phyloP scores from a whole-genome alignment of 2,329 filamentous ascomycete species.

The Curvularia lunata region DNA sequence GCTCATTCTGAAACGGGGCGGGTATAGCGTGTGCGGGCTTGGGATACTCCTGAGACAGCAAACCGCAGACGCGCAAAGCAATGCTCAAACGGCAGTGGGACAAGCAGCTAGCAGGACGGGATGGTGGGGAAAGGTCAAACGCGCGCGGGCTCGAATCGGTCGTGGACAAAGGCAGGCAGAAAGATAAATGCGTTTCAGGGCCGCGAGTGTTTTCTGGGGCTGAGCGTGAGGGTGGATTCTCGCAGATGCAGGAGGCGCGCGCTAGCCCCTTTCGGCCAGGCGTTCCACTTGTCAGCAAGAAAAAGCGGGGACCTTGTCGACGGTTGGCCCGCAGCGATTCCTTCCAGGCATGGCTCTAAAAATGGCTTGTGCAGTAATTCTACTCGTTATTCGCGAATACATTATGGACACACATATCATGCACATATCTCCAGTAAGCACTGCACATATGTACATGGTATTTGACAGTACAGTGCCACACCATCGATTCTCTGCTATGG shows the following conservation, averaged over 20 bases:
- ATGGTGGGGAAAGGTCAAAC: slow-evolving; percentile 15
- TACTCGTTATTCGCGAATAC: no score
- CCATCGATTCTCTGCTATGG: no score
- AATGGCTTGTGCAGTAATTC: slow-evolving; percentile 21
- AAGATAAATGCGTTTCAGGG: slow-evolving; percentile 25
- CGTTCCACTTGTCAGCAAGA: slow-evolving; percentile 4
- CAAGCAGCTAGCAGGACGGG: neutral
- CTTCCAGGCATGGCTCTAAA: slow-evolving; percentile 20
- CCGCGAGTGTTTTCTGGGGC: slow-evolving; percentile 21
- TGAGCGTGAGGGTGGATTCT: slow-evolving; percentile 17
- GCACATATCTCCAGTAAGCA: neutral
- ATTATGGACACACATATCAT: no score
- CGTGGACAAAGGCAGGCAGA: slow-evolving; percentile 16
- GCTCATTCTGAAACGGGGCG: slow-evolving; percentile 49
- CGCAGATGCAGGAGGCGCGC: slow-evolving; percentile 15
- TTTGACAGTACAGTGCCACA: neutral
- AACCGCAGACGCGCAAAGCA: slow-evolving; percentile 23
- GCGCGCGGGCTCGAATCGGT: slow-evolving; percentile 14
- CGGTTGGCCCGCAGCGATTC: slow-evolving; percentile 17
- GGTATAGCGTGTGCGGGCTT: slow-evolving; percentile 42
- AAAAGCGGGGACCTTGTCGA: slow-evolving; percentile 14
- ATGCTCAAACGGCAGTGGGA: slow-evolving; percentile 11
- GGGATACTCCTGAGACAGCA: slow-evolving; percentile 45
- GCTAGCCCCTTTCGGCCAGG: slow-evolving; percentile 17
- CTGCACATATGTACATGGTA: no score